Evolutionary conservation across 345 rosid species (phyloP), one percentile per base, ranked within the genome.

Genomic region (Chamaenerion angustifolium): DNA sequence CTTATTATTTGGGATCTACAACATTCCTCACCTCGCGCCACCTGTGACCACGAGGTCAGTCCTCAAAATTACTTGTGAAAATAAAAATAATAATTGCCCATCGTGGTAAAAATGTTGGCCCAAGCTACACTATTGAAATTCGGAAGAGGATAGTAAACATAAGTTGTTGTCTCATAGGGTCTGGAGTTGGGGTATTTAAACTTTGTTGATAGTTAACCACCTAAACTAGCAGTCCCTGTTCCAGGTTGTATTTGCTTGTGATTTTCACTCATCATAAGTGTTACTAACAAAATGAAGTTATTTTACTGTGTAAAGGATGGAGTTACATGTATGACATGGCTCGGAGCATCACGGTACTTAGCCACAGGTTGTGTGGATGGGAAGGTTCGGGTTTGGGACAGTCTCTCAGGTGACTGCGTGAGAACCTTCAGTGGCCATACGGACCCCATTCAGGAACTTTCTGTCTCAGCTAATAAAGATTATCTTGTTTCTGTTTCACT

Each of bases 1-100:
- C 95, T 92, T 48, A 68, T 83, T 12, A 78, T 87, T 17, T 87
- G 96, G 93, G 96, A 87, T 71, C 67, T 82, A 46, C 85, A 84
- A 49, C 68, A 68, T 69, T 87, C 89, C n/a, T 64, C 64, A 12
- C 75, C 93, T 11, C 80, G 93, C 13, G 64, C 68, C 62, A 82
- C 68, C 56, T 87, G 96, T 46, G 70, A 78, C 8, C 95, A 87
- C 0, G 73, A 78, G 98, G 95, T 86, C 35, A 13, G 10, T 52
- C 31, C 16, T n/a, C 42, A 49, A 15, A 31, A 31, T 7, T 43
- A 31, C 4, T 50, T n/a, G n/a, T n/a, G n/a, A n/a, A n/a, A n/a
- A n/a, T n/a, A n/a, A n/a, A n/a, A n/a, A n/a, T n/a, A n/a, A n/a
- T n/a, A n/a, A n/a, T n/a, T n/a, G n/a, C n/a, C n/a, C n/a, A n/a